Conservation (phyloP, 2,329 filamentous ascomycete species). For the Berkeleyomyces basicola region DNA sequence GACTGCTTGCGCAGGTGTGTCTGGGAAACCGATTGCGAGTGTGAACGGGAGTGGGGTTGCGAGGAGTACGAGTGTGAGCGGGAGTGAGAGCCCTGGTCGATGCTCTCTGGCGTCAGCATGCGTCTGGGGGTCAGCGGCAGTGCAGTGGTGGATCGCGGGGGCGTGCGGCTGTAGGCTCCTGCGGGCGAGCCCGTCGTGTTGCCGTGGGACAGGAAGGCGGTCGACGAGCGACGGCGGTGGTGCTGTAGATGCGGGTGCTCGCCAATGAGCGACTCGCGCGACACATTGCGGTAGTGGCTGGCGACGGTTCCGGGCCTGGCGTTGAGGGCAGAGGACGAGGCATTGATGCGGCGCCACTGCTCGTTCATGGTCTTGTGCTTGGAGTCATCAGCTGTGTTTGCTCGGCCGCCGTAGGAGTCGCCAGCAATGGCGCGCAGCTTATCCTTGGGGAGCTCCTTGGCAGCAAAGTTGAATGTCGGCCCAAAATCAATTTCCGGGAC, state of each 20-base stretch:
- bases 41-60: constrained; percentile 7
- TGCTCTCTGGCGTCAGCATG: constrained; percentile 10
- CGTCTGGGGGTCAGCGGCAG: constrained; percentile 5
- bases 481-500: constrained; percentile 75
- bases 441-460: constrained; percentile 13
- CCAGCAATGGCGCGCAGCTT: constrained; percentile 9
- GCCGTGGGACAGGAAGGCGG: not conserved
- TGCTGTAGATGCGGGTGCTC: not conserved
- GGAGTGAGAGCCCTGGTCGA: not conserved
- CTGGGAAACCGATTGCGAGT: constrained; percentile 23
- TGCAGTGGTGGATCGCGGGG: not conserved
- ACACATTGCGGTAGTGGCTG: constrained; percentile 11
- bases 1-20: constrained; percentile 28
- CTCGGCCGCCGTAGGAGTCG: not conserved
- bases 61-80: not conserved
- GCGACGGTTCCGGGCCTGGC: constrained; percentile 3
- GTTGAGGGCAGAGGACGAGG: not conserved
- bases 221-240: constrained; percentile 4
- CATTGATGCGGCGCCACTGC: constrained; percentile 11
- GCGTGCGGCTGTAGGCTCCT: not conserved
- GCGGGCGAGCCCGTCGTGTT: not conserved
- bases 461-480: constrained; percentile 52
- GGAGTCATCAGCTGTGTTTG: not conserved
- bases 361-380: constrained; percentile 9
- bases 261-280: constrained; percentile 3